Base-by-base conservation (phyloP, 129 eudicot genomes). In the Flaveria brownii region DNA sequence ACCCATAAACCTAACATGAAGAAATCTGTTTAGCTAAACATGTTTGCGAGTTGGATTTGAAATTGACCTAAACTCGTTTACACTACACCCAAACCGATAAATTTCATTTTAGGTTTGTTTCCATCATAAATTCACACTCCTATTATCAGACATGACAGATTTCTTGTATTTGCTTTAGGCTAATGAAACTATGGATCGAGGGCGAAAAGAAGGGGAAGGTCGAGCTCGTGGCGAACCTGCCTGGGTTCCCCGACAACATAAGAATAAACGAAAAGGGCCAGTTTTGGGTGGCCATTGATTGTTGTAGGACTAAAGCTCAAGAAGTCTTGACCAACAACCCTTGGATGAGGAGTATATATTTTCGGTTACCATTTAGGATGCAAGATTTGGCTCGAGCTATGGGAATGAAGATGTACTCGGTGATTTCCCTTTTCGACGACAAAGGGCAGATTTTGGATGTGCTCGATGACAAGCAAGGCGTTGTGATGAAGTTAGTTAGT, bases 211-310 rank as follows among this genome's bases (percentile, higher is more conserved):
- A 15, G 15, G 97, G 96, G 25, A 83, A 56, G 2, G 75, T 76
- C 0, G 94, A 95, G 82, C 57, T 89, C 0, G 86, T 88, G 33
- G 99, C 95, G 39, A 80, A 95, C 81, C 83, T 95, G 4, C 99
- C 99, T 0, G 99, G 99, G 16, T 95, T 89, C 46, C 97, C 99
- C 1, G 99, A 95, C 86, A 95, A 95, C 63, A 80, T 95, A 45
- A 86, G 99, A 68, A 64, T 87, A 46, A 95, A 89, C 65, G 97
- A 95, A 15, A 87, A 81, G 42, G 99, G 99, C 4, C 86, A 91
- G 6, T 95, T 87, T 49, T 95, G 99, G 99, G 92, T 95, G 16
- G 97, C 99, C 30, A 95, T 95, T 46, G 99, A 95, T 77, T 91
- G 99, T 76, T 95, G 99, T 28, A 65, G 99, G 62, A 95, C 99